phyloP scores from a whole-genome alignment of 306 rosid species.

The Neltuma alba region DNA sequence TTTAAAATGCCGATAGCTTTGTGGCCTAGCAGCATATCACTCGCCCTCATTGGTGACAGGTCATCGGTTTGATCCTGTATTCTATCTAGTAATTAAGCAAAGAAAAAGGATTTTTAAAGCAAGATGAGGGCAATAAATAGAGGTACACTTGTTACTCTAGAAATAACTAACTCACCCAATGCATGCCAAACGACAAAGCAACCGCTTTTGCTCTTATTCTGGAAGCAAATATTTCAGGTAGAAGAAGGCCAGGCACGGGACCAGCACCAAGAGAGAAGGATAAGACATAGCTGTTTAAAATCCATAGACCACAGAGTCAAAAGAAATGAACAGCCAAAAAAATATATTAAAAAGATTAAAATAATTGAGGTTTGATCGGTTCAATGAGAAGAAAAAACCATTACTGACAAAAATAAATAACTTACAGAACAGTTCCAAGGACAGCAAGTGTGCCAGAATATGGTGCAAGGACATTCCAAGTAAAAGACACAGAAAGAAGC shows the following conservation, averaged over 20 bases:
- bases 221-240: constrained; percentile 95
- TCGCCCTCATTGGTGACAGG: background rate
- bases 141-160: background rate
- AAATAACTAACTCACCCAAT: constrained; percentile 77
- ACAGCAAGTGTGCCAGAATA: constrained; percentile 87
- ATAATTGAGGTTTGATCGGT: background rate
- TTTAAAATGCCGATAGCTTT: background rate
- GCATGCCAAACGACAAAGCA: constrained; percentile 90
- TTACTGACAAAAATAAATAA: constrained; percentile 26
- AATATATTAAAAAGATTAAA: background rate
- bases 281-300: constrained; percentile 76
- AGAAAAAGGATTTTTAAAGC: background rate
- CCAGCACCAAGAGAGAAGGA: constrained; percentile 99
- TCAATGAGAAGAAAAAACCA: background rate
- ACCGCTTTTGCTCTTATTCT: constrained; percentile 98
- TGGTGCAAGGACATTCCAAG: constrained; percentile 82
- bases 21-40: background rate
- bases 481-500: constrained; percentile 84
- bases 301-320: constrained; percentile 32
- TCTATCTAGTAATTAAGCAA: background rate
- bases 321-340: constrained; percentile 14
- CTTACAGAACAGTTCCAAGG: constrained; percentile 95
- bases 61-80: background rate
- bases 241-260: constrained; percentile 98
- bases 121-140: constrained; percentile 13